Evolutionary conservation across 768 basidiomycete species (phyloP), one percentile per base, ranked within the genome.

Genomic region (Russula foetens): DNA sequence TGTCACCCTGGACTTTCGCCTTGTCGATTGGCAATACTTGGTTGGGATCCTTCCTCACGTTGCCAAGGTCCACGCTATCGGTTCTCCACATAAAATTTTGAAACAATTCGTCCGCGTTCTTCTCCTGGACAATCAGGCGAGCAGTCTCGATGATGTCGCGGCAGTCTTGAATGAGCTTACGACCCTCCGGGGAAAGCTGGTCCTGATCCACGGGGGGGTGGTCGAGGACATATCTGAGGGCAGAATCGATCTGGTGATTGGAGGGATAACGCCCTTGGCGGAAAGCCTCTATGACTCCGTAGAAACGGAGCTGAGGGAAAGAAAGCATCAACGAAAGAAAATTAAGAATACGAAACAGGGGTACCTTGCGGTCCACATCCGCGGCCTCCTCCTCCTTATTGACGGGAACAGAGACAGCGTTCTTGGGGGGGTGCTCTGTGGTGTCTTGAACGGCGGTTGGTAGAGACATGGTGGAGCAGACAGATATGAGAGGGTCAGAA

Each of bases 21-120:
- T 77, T 77, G 61, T 81, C 79, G n/a, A 82, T 76, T n/a, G 82
- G 79, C 57, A 73, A 65, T 31, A 71, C 68, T 58, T 72, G 75
- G 59, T 65, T 70, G 24, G 76, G 72, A 56, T 76, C 77, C 45
- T 71, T 74, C 72, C 78, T 80, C 39, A 71, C 68, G 61, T 75
- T 70, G 56, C 70, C 75, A 44, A 77, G 67, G 54, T 79, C 70
- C 21, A 85, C 74, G 39, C 81, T 80, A 35, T 81, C 75, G 1
- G 90, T 91, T 62, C 85, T 81, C 88, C 88, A 94, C 43, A 95
- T 73, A 66, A 96, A 95, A 67, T 90, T 86, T 73, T 98, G 96
- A 71, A 97, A 79, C 43, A 98, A 80, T 75, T 98, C 93, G 66
- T 96, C 94, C 24, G 77, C 74, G 66, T 97, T 97, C 82, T 96